Evolutionary conservation across 2,329 filamentous ascomycete species (phyloP).

Genomic region (Ilyonectria destructans): DNA sequence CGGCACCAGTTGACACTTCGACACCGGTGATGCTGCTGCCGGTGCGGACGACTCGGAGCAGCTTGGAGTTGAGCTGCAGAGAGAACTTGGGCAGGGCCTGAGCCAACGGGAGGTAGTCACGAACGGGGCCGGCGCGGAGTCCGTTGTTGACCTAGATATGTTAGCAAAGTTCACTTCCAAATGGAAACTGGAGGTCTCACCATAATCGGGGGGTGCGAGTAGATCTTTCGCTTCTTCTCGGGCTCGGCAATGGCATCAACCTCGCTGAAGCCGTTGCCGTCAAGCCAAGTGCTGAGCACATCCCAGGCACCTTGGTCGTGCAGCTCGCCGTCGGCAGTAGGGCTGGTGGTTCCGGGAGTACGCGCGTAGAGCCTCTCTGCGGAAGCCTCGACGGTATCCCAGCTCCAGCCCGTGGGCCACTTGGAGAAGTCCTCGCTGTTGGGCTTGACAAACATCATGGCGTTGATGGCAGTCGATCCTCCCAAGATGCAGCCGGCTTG

Average conservation of each 20-base stretch:
- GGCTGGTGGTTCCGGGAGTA: constrained; percentile 79
- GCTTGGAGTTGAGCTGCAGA: constrained; percentile 77
- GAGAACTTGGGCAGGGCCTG: constrained; percentile 75
- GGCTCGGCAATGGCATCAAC: constrained; percentile 74
- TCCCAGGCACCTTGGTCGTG: constrained; percentile 80
- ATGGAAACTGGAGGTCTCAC: constrained; percentile 9
- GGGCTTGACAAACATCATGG: constrained; percentile 79
- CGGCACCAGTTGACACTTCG: constrained; percentile 77
- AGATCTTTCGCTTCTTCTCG: constrained; percentile 77
- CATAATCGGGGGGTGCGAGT: constrained; percentile 69
- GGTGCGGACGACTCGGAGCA: constrained; percentile 77
- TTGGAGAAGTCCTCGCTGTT: constrained; percentile 78
- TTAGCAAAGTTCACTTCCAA: background rate
- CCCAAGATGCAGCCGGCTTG: constrained; percentile 83
- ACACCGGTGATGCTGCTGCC: constrained; percentile 77
- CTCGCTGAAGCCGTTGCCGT: constrained; percentile 73
- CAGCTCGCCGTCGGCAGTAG: constrained; percentile 76
- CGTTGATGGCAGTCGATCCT: constrained; percentile 78
- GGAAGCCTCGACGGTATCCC: constrained; percentile 73
- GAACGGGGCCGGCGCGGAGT: constrained; percentile 79
- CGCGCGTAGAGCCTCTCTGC: constrained; percentile 76
- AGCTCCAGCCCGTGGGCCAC: constrained; percentile 79
- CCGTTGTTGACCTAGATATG: constrained; percentile 75
- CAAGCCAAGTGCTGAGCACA: constrained; percentile 73
- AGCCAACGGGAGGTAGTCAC: constrained; percentile 79